These are phyloP conservation scores for Arabidopsis arenosa DNA, from an alignment of 345 rosid genomes.

Conservation along the genomic window DNA sequence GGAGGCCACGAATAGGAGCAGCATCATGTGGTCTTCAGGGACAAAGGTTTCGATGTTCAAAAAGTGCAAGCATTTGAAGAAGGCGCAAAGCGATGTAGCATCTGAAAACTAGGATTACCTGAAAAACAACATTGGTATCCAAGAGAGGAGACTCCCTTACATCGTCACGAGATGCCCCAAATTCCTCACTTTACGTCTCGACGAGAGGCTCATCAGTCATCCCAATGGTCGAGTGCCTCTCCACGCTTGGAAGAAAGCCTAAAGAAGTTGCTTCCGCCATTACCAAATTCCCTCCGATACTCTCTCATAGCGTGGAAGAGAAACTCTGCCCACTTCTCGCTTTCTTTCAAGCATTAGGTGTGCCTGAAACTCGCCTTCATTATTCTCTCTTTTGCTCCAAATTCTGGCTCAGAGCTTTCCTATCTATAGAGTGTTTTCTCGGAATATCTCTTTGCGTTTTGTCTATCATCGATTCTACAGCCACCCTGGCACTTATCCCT, in stretches of 20 bases:
- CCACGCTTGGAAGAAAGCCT: constrained; percentile 56
- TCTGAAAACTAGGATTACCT: constrained; percentile 79
- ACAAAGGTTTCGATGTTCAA: constrained; percentile 66
- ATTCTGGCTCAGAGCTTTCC: too few species aligned
- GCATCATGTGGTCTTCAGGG: constrained; percentile 68
- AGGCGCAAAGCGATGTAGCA: constrained; percentile 58
- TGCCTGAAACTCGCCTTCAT: constrained; percentile 65
- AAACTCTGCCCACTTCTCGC: constrained; percentile 86
- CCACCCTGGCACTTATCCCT: too few species aligned
- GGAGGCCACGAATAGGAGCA: constrained; percentile 54
- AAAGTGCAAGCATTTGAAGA: constrained; percentile 72
- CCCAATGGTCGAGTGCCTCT: constrained; percentile 73
- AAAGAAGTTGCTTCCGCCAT: constrained; percentile 71
- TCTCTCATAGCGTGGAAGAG: constrained; percentile 81
- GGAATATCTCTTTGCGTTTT: too few species aligned
- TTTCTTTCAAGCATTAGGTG: constrained; percentile 75
- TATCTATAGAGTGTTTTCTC: too few species aligned
- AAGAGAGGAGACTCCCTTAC: constrained; percentile 70
- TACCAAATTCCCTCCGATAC: constrained; percentile 69
- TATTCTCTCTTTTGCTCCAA: too few species aligned
- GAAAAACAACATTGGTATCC: constrained; percentile 64
- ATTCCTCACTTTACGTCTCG: constrained; percentile 62
- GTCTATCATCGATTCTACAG: too few species aligned
- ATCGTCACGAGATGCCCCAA: constrained; percentile 74
- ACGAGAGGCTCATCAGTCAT: constrained; percentile 56